phyloP scores from a whole-genome alignment of 2,329 filamentous ascomycete species.

The Pseudopithomyces chartarum region DNA sequence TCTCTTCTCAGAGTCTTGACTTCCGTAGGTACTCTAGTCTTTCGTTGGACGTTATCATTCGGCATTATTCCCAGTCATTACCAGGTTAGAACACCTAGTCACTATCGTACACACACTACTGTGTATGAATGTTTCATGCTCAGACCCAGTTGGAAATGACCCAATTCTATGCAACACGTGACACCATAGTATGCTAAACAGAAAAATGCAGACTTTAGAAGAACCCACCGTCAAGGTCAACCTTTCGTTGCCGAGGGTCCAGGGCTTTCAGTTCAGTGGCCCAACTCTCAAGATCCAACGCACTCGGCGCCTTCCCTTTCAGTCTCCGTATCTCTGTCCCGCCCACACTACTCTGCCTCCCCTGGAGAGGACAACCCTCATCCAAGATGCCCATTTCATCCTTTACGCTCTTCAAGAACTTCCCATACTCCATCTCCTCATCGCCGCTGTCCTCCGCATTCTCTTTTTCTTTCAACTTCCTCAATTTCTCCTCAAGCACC shows the following conservation, averaged over 20 bases:
- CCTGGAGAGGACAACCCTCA: not conserved
- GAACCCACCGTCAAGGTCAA: no score
- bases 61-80: no score
- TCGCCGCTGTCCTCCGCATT: not conserved
- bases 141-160: no score
- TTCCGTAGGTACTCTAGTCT: no score
- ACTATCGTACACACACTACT: no score
- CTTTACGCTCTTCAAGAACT: conserved; percentile 2
- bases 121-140: no score
- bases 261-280: not conserved
- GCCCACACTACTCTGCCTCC: not conserved
- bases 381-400: not conserved
- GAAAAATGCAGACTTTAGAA: no score
- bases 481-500: conserved; percentile 1
- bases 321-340: not conserved
- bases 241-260: not conserved
- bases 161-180: no score
- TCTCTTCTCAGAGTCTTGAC: no score
- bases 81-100: no score
- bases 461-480: not conserved
- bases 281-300: not conserved
- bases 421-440: conserved; percentile 5
- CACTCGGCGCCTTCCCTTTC: conserved; percentile 2
- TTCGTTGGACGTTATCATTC: no score
- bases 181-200: no score